Base-by-base conservation (phyloP, 2,329 filamentous ascomycete species). In the Colletotrichum coccodes region DNA sequence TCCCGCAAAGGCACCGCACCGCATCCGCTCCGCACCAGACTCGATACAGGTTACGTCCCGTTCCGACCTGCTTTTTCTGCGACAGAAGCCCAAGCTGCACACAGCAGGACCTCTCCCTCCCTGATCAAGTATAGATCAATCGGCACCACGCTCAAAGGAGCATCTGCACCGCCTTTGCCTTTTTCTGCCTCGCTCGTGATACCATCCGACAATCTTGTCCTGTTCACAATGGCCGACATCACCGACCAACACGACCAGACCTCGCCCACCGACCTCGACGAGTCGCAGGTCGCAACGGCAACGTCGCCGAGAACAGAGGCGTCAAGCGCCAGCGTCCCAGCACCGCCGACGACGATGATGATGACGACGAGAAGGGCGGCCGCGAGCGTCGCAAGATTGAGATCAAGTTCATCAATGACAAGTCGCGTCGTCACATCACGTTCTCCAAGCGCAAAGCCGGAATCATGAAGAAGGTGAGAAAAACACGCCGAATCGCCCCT, bases 321-420 rank as follows among this genome's bases (percentile, higher is more conserved):
- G 89, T 94, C 83, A 98, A 98, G 89, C 94, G 95, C 76, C 89
- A 89, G 81, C 94, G 96, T 79, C 90, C 93, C 72, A 91, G 92
- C 75, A 89, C 91, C 60, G 91, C 91, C 77, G 95, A 98, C 80
- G 96, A 98, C 79, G 96, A 98, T 74, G 95, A 98, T 73, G 96
- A 98, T 73, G 95, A 98, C 75, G 95, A 97, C 76, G 95, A 98
- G 82, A 98, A 98, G 90, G 94, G 94, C 72, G 94, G 94, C 79
- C 95, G 96, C 83, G 96, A 98, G 89, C 92, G 96, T 80, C 91
- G 96, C 85, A 99, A 99, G 92, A 99, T 99, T 78, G 96, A 99
- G 84, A 99, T 99, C 86, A 99, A 99, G 89, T 99, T 99, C 86
- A 99, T 99, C 83, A 95, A 95, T 83, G 96, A 99, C 85, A 99